These are phyloP conservation scores for Pontederia paniculata DNA, from an alignment of 176 grass and related monocot genomes.

Conservation along the genomic window DNA sequence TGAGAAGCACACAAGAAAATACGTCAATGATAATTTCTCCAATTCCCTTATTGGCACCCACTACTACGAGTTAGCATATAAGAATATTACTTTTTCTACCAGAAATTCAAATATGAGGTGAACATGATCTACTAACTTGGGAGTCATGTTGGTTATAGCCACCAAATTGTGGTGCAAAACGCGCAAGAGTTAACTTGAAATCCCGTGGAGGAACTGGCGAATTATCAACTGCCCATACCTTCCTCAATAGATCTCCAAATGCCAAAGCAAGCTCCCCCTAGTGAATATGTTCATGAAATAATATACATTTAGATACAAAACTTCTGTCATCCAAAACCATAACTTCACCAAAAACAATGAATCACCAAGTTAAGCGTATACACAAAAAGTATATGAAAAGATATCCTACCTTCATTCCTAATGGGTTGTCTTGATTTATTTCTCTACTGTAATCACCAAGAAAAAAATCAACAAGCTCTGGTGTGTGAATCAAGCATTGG, in stretches of 20 bases:
- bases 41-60: not conserved
- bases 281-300: not conserved
- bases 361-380: not conserved
- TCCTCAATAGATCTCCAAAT: slow-evolving; percentile 76
- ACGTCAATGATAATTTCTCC: not conserved
- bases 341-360: not conserved
- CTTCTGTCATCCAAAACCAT: not conserved
- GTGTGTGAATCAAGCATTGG: slow-evolving; percentile 87
- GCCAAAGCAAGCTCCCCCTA: slow-evolving; percentile 96
- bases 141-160: slow-evolving; percentile 99
- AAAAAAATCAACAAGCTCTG: slow-evolving; percentile 83
- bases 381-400: not conserved
- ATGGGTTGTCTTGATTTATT: slow-evolving; percentile 72
- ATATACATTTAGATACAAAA: not conserved
- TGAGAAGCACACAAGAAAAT: slow-evolving; percentile 21
- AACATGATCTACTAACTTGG: slow-evolving; percentile 40
- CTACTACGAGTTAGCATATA: not conserved
- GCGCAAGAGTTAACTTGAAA: slow-evolving; percentile 79
- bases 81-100: not conserved
- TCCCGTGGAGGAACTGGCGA: slow-evolving; percentile 47
- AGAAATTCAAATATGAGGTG: slow-evolving; percentile 1
- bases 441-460: slow-evolving; percentile 72
- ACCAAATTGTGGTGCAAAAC: slow-evolving; percentile 87
- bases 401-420: slow-evolving; percentile 79
- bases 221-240: slow-evolving; percentile 57